Percentiles rank a stretch among this genome's conserved stretches.
These are phyloP conservation scores for Penicillium digitatum DNA, from an alignment of 2,329 filamentous ascomycete species.

Conservation along the genomic window DNA sequence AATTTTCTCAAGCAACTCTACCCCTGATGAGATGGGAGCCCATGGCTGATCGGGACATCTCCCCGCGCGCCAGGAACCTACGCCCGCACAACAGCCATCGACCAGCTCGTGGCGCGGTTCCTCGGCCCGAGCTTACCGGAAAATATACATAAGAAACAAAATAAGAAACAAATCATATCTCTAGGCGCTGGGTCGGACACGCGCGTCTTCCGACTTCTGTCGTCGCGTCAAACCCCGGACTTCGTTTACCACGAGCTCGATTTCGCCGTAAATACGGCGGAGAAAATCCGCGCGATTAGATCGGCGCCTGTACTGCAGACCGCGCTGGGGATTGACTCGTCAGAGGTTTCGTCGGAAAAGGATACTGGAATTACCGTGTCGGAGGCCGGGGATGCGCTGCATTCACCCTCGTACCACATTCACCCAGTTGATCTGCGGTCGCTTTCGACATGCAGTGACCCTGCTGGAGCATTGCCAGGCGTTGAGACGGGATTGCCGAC, in stretches of 20 bases:
- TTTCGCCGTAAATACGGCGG: slow-evolving; percentile 68
- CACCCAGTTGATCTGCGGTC: slow-evolving; percentile 69
- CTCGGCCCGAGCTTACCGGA: slow-evolving; percentile 44
- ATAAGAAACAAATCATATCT: slow-evolving; percentile 71
- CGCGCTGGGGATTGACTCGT: slow-evolving; percentile 28
- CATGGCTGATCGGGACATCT: not conserved
- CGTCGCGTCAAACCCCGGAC: slow-evolving; percentile 39
- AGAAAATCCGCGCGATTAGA: slow-evolving; percentile 55
- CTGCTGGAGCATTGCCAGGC: slow-evolving; percentile 37
- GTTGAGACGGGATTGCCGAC: slow-evolving; percentile 65
- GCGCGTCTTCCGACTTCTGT: slow-evolving; percentile 71
- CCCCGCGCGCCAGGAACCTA: slow-evolving; percentile 67
- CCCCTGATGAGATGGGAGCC: not conserved
- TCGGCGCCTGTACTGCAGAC: slow-evolving; percentile 32
- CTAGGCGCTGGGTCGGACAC: slow-evolving; percentile 94
- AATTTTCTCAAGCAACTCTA: slow-evolving; percentile 11
- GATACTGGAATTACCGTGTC: slow-evolving; percentile 36
- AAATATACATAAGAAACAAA: slow-evolving; percentile 53
- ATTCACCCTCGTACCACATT: slow-evolving; percentile 49
- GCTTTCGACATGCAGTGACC: slow-evolving; percentile 35
- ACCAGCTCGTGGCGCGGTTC: slow-evolving; percentile 70
- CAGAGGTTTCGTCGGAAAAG: not conserved
- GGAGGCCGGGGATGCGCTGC: slow-evolving; percentile 41
- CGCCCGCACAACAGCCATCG: slow-evolving; percentile 77
- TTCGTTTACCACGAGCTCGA: slow-evolving; percentile 89